A percentile compares a stretch with the other conserved stretches of the same genome.
Evolutionary conservation across 2,329 filamentous ascomycete species (phyloP).

Genomic region (Diaporthe vaccinii): DNA sequence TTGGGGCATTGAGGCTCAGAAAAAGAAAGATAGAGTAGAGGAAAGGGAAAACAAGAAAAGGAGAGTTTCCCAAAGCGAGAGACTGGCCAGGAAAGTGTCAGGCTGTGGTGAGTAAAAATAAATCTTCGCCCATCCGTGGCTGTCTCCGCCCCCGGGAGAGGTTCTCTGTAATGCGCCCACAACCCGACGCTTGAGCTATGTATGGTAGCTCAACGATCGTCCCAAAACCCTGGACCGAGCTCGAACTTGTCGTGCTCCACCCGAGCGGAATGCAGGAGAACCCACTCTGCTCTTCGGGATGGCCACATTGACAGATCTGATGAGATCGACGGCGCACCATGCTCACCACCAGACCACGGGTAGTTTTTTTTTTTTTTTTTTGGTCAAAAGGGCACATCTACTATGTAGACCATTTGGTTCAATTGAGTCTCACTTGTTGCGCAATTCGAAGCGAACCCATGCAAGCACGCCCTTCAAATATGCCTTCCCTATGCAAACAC

Average conservation of each 20-base stretch:
- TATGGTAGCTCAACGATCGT: background rate
- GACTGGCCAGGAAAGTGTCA: background rate
- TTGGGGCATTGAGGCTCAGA: too few relatives aligned
- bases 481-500: background rate
- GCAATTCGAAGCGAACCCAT: background rate
- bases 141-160: background rate
- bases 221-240: background rate
- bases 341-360: background rate
- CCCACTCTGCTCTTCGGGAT: background rate
- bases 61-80: background rate
- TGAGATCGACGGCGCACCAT: slow-evolving; percentile 2
- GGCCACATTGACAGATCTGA: background rate
- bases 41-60: background rate
- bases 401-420: background rate
- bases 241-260: slow-evolving; percentile 13
- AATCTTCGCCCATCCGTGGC: background rate
- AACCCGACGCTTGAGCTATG: slow-evolving; percentile 18
- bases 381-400: background rate
- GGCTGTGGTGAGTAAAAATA: background rate
- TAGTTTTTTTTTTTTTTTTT: background rate
- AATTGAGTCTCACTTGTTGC: background rate
- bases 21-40: too few relatives aligned
- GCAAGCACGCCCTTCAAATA: background rate
- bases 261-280: background rate
- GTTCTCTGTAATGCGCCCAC: slow-evolving; percentile 38